Conservation (phyloP, 345 rosid species). For the Crucihimalaya himalaica region DNA sequence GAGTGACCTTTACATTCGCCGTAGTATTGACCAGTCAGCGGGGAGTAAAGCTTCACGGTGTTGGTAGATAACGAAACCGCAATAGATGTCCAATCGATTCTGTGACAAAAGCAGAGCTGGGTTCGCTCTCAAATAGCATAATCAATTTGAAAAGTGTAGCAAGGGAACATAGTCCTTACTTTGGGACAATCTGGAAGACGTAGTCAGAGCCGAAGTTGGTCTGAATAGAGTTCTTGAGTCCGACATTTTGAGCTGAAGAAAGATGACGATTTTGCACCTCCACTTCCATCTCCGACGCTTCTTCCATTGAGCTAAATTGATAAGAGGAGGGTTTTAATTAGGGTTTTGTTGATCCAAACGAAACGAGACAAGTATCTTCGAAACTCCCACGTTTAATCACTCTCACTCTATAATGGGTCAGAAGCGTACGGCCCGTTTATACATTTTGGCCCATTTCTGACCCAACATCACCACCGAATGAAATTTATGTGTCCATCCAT, state of each 20-base stretch:
- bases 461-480: conserved; percentile 2
- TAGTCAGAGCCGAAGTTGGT: conserved; percentile 89
- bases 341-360: conserved; percentile 27
- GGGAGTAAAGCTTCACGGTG: conserved; percentile 79
- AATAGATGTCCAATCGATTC: conserved; percentile 84
- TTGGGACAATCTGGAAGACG: conserved; percentile 82
- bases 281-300: conserved; percentile 60
- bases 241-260: conserved; percentile 34
- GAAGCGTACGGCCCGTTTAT: background rate
- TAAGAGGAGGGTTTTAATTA: conserved; percentile 28
- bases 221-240: conserved; percentile 69
- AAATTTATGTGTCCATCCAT: too few relatives aligned
- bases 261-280: conserved; percentile 39
- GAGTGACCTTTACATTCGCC: conserved; percentile 89
- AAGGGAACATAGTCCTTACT: conserved; percentile 53
- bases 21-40: conserved; percentile 73
- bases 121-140: background rate
- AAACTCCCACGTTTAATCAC: too few relatives aligned
- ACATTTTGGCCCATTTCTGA: conserved; percentile 14
- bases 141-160: background rate
- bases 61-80: conserved; percentile 90
- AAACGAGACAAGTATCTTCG: too few relatives aligned
- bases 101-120: conserved; percentile 28
- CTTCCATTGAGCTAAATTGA: conserved; percentile 26
- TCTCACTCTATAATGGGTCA: background rate